A percentile compares a stretch with the other conserved stretches of the same genome.
phyloP scores from a whole-genome alignment of 352 stramenopile genomes.

The Phytophthora idaei region DNA sequence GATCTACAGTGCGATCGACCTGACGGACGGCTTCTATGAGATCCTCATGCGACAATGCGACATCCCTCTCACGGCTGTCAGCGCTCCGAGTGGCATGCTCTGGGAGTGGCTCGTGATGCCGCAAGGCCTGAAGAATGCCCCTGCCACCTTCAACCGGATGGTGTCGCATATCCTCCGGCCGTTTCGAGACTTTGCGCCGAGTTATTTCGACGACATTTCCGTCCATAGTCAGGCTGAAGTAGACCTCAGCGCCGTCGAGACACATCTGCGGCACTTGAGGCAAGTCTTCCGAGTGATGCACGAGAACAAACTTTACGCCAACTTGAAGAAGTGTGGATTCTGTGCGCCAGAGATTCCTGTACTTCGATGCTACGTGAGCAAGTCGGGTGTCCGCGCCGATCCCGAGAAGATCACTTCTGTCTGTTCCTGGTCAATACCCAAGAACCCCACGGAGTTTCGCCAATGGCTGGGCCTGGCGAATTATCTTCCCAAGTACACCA shows the following conservation, averaged over 20 bases:
- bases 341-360: slow-evolving; percentile 28
- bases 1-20: too few species aligned
- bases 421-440: too few species aligned
- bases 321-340: too few species aligned
- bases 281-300: slow-evolving; percentile 31
- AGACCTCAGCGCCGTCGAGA: neutral
- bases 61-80: too few species aligned
- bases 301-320: slow-evolving; percentile 31
- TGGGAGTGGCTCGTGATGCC: neutral
- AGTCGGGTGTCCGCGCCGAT: slow-evolving; percentile 11
- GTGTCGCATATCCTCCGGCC: neutral
- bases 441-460: too few species aligned
- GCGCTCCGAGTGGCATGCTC: too few species aligned
- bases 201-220: slow-evolving; percentile 6
- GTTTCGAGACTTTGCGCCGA: neutral
- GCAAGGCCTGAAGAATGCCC: neutral
- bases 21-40: too few species aligned
- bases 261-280: neutral
- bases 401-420: slow-evolving; percentile 29
- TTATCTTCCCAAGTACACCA: slow-evolving; percentile 33
- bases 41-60: too few species aligned
- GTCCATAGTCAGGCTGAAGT: neutral
- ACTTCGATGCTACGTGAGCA: slow-evolving; percentile 24
- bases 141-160: neutral
- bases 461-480: too few species aligned